Evolutionary conservation across 306 rosid genomes (phyloP).

Genomic region (Rosa persica): DNA sequence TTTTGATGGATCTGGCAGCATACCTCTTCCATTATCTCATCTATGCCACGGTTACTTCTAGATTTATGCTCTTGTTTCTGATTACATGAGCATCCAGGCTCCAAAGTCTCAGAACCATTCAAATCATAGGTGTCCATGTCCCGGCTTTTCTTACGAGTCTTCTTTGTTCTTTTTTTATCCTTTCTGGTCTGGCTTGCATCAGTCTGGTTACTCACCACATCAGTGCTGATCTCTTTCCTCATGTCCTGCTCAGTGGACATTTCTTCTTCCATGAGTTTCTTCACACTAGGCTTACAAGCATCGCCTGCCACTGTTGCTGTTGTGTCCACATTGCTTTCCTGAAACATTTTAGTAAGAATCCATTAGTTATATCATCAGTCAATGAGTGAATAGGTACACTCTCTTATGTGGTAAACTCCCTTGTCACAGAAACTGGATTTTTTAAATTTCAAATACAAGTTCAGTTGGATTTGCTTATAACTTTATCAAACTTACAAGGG

Average conservation of each 20-base stretch:
- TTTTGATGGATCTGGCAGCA: slow-evolving; percentile 47
- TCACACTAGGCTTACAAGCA: slow-evolving; percentile 78
- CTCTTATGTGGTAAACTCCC: background rate
- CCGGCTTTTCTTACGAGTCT: slow-evolving; percentile 48
- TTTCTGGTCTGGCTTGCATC: slow-evolving; percentile 36
- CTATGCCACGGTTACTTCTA: slow-evolving; percentile 44
- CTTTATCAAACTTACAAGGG: slow-evolving; percentile 49
- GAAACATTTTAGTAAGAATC: slow-evolving; percentile 34
- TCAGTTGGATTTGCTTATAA: slow-evolving; percentile 8
- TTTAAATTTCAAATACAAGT: slow-evolving; percentile 13
- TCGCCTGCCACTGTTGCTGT: slow-evolving; percentile 28
- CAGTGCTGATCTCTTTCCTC: slow-evolving; percentile 35
- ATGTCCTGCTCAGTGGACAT: slow-evolving; percentile 60
- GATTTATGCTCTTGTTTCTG: slow-evolving; percentile 51
- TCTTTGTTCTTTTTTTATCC: slow-evolving; percentile 51
- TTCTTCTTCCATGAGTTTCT: slow-evolving; percentile 95
- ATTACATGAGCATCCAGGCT: slow-evolving; percentile 37
- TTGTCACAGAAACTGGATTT: background rate
- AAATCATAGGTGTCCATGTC: slow-evolving; percentile 54
- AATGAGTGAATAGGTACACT: background rate
- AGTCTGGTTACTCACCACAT: slow-evolving; percentile 38
- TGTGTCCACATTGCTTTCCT: slow-evolving; percentile 52
- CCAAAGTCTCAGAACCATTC: slow-evolving; percentile 40
- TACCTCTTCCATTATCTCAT: slow-evolving; percentile 77
- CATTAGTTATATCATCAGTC: slow-evolving; percentile 26